Base-by-base conservation (phyloP, 306 rosid genomes). In the Astragalus membranaceus region DNA sequence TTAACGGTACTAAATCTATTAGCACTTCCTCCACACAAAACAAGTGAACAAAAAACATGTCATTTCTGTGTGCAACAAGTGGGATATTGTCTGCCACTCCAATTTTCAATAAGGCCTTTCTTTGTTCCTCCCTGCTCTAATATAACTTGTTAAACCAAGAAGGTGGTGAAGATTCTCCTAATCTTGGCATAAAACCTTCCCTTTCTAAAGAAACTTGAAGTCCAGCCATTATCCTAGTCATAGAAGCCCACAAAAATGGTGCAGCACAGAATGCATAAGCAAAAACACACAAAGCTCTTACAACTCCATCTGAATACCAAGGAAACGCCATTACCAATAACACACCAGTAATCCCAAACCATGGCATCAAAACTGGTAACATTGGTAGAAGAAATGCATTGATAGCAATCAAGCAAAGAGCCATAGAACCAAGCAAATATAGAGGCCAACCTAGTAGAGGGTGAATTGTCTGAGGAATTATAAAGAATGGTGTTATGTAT, bases 381-480 rank as follows among this genome's bases (percentile, higher is more conserved):
- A 54, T 47, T 52, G 95, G 98, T 15, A 92, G 87, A 54, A 88
- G 74, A 67, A 88, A 86, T 4, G 84, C 78, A 36, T 85, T 92
- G 56, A 69, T 56, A 9, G 85, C 85, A 3, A 89, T 16, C 10
- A 76, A 83, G 79, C 86, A 85, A n/a, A 92, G 77, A 3, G 95
- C 77, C n/a, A 87, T 77, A 0, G 87, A 37, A 43, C 95, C 91
- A 1, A 92, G 81, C 57, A 92, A 79, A 69, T 86, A 92, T 3
- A 92, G 82, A 37, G 77, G 41, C 98, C 98, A 92, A 32, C 95
- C 98, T 8, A 89, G 6, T 9, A 89, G 10, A n/a, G 98, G 98
- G 76, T 92, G 98, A 76, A 88, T 42, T 0, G 98, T 92, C 59
- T 74, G 88, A 77, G 98, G 98, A 49, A 92, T 82, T 20, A 85